Base-by-base conservation (phyloP, 2,329 filamentous ascomycete species). In the Curvularia spicifera region DNA sequence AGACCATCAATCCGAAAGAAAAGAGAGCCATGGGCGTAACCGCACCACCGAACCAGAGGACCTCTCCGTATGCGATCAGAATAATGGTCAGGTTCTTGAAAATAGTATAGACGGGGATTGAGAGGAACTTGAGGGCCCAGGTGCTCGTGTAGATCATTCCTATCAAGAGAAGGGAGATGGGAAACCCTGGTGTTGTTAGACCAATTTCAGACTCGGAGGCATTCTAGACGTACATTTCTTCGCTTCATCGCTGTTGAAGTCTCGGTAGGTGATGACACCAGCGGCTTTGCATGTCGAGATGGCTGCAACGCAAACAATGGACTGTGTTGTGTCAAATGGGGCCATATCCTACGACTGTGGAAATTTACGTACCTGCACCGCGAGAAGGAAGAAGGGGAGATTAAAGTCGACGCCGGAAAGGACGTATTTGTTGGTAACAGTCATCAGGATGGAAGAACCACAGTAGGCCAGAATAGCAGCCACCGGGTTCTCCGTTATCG, bases 31-130 rank as follows among this genome's bases (percentile, higher is more conserved):
- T 87, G 46, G 89, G 86, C 15, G 91, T 93, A 59, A 99, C 94
- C 48, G 88, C 92, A 73, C 94, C 94, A 61, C 95, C 95, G 69
- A 99, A 99, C 93, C 94, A 98, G 52, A 99, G 85, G 29, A 99
- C 94, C 80, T 99, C 95, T 68, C 95, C 95, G 69, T 99, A 99
- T 55, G 95, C 95, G 73, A 98, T 99, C 65, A 98, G 88, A 72
- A 99, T 98, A 78, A 96, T 99, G 61, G 95, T 98, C 82, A 99
- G 80, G 82, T 99, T 99, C 86, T 99, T 99, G 86, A 99, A 99
- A 77, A 99, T 99, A 55, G 95, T 99, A 81, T 99, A 99, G 26
- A 99, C 95, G 24, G 95, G 95, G 55, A 99, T 96, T 31, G 93
- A 97, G 61, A 99, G 90, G 80, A 89, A 98, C 80, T 97, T 93